Evolutionary conservation across 352 stramenopile genomes (phyloP).

Genomic region (Pythium graminicola): DNA sequence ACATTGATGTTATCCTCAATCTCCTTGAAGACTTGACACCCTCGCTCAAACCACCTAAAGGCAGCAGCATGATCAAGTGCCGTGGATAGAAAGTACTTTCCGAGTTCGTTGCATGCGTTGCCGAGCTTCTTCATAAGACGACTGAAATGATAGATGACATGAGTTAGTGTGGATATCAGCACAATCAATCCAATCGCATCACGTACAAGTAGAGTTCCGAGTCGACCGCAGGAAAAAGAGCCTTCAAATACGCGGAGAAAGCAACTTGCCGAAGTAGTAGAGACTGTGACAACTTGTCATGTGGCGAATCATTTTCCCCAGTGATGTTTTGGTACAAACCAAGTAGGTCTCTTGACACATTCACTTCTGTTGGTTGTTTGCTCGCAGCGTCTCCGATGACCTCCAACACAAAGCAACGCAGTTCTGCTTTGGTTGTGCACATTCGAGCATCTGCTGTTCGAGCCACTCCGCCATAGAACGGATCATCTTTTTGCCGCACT

Average conservation of each 20-base stretch:
- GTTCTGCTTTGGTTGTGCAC: constrained; percentile 40
- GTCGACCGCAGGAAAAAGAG: constrained; percentile 51
- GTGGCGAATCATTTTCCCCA: constrained; percentile 21
- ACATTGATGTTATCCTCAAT: constrained; percentile 84
- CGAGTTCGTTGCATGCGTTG: constrained; percentile 80
- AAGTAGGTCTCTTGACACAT: constrained; percentile 14
- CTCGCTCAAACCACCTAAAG: constrained; percentile 73
- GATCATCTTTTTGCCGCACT: constrained; percentile 31
- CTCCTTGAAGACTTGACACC: constrained; percentile 69
- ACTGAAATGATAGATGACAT: constrained; percentile 25
- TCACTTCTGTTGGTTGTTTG: constrained; percentile 13
- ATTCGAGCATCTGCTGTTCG: constrained; percentile 19
- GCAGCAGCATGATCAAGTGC: constrained; percentile 45
- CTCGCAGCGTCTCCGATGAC: constrained; percentile 66
- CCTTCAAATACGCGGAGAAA: constrained; percentile 62
- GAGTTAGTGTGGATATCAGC: background rate
- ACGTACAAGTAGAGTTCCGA: constrained; percentile 83
- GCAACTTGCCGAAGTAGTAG: constrained; percentile 27
- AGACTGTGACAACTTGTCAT: background rate
- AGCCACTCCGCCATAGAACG: constrained; percentile 23
- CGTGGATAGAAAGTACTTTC: constrained; percentile 54
- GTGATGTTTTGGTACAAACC: constrained; percentile 43
- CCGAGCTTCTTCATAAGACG: constrained; percentile 83
- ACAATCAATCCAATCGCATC: background rate
- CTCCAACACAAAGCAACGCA: constrained; percentile 57